Base-by-base conservation (phyloP, 2,329 filamentous ascomycete genomes). In the Dothidotthia symphoricarpi region DNA sequence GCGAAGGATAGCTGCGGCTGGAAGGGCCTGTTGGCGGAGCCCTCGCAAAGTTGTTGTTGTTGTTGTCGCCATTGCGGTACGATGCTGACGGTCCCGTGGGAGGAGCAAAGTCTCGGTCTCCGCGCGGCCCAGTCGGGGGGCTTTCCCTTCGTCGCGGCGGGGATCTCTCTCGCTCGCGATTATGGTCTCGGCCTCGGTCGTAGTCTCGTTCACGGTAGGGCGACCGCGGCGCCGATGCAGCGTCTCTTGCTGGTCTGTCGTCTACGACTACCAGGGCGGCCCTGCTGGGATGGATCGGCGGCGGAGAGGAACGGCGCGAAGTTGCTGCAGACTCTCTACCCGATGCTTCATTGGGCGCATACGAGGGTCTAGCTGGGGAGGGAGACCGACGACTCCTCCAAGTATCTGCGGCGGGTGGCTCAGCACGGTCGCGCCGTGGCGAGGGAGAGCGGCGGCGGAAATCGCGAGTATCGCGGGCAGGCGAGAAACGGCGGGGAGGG, bases 231-330 rank as follows among this genome's bases (percentile, higher is more conserved):
- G 59, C 59, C 15, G 57, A 67, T 16, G 57, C 49, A 39, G 63
- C 47, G 13, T 62, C 53, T 43, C 68, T 49, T 12, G 32, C 31
- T 16, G 47, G 32, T 16, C 46, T 43, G 2, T 58, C 55, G 11
- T 57, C 55, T 36, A 69, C 59, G n/a, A 72, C 55, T 38, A 69
- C 59, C 13, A 72, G 54, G 31, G 68, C 71, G 33, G 70, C 57
- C 49, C 76, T 72, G 47, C 79, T 81, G 12, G 74, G 72, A 51
- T 80, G 77, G 11, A 76, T 64, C 10, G 69, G 62, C 16, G 70
- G 76, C 12, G 81, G 81, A 5, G 81, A 83, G 7, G 81, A 82
- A 32, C 78, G 73, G 39, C 79, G 75, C 15, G 81, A 83, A 19
- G 76, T 80, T 14, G 73, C 64, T 14, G 67, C 73, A 7, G 81